A percentile compares a stretch with the other conserved stretches of the same genome.
These are phyloP conservation scores for Pseudonectria foliicola DNA, from an alignment of 2,329 filamentous ascomycete genomes.

Conservation along the genomic window DNA sequence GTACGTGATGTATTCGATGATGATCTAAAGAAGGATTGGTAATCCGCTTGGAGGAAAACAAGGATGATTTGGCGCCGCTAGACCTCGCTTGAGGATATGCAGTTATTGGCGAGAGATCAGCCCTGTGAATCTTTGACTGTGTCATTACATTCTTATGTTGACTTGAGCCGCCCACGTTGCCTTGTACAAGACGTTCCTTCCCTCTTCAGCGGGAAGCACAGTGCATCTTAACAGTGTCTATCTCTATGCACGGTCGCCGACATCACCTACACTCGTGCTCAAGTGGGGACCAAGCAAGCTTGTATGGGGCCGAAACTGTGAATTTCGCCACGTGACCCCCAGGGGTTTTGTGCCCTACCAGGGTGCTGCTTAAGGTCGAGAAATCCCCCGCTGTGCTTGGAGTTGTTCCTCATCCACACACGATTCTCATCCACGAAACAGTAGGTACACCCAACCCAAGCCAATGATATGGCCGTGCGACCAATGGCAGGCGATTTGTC, in stretches of 20 bases:
- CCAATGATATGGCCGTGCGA: not conserved
- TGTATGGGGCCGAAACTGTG: not conserved
- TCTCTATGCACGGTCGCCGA: not conserved
- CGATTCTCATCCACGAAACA: conserved; percentile 40
- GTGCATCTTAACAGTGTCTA: not conserved
- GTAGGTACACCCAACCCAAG: conserved; percentile 21
- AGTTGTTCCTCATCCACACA: conserved; percentile 36
- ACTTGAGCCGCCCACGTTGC: no score
- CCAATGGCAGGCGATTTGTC: conserved; percentile 7
- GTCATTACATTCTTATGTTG: no score
- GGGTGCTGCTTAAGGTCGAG: conserved; percentile 23
- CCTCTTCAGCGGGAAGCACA: not conserved
- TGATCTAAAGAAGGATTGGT: no score
- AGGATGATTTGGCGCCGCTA: no score
- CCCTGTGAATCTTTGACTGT: no score
- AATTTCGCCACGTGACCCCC: conserved; percentile 25
- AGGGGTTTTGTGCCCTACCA: conserved; percentile 32
- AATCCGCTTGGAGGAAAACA: no score
- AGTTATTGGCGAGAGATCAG: conserved; percentile 1
- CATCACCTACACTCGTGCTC: not conserved
- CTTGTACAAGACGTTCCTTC: conserved; percentile 1
- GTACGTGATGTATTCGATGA: no score
- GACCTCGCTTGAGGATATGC: no score
- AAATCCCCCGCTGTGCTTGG: conserved; percentile 22
- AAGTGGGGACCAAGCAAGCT: no score